phyloP scores from a whole-genome alignment of 306 rosid genomes.

The Quercus parvula region DNA sequence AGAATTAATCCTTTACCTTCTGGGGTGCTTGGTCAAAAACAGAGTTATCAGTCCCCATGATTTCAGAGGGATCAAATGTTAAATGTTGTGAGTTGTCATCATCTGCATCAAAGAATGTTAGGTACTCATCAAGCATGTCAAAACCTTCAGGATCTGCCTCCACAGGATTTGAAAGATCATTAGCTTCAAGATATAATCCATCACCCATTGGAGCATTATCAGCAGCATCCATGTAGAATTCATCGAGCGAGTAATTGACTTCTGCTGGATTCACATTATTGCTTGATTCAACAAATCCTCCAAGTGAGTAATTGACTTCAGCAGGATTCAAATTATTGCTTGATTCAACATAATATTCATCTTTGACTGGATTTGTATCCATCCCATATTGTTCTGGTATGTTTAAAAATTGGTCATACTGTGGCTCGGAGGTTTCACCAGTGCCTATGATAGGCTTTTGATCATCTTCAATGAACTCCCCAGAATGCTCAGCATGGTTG shows the following conservation, averaged over 20 bases:
- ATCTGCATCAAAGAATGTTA: slow-evolving; percentile 46
- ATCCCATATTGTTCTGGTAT: slow-evolving; percentile 35
- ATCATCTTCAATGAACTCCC: slow-evolving; percentile 32
- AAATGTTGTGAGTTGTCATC: slow-evolving; percentile 44
- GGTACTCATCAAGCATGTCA: slow-evolving; percentile 66
- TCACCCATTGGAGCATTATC: slow-evolving; percentile 29
- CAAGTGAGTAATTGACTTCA: slow-evolving; percentile 11
- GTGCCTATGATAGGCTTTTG: slow-evolving; percentile 32
- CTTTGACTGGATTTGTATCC: slow-evolving; percentile 22
- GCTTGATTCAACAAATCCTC: slow-evolving; percentile 23
- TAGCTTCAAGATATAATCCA: slow-evolving; percentile 59
- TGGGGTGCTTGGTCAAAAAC: slow-evolving; percentile 33
- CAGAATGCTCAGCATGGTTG: slow-evolving; percentile 40
- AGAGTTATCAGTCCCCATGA: slow-evolving; percentile 27
- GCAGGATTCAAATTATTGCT: slow-evolving; percentile 23
- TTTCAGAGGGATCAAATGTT: slow-evolving; percentile 49
- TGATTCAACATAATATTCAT: slow-evolving; percentile 39
- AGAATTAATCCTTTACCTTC: slow-evolving; percentile 41
- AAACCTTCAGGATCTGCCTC: slow-evolving; percentile 35
- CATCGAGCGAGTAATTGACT: slow-evolving; percentile 20
- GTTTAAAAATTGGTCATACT: slow-evolving; percentile 17
- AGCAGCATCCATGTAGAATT: slow-evolving; percentile 28
- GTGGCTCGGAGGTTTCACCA: slow-evolving; percentile 27
- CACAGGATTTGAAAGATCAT: slow-evolving; percentile 49
- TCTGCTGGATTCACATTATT: slow-evolving; percentile 21